Evolutionary conservation across 2,329 filamentous ascomycete species (phyloP).

Genomic region (Truncatella angustata): DNA sequence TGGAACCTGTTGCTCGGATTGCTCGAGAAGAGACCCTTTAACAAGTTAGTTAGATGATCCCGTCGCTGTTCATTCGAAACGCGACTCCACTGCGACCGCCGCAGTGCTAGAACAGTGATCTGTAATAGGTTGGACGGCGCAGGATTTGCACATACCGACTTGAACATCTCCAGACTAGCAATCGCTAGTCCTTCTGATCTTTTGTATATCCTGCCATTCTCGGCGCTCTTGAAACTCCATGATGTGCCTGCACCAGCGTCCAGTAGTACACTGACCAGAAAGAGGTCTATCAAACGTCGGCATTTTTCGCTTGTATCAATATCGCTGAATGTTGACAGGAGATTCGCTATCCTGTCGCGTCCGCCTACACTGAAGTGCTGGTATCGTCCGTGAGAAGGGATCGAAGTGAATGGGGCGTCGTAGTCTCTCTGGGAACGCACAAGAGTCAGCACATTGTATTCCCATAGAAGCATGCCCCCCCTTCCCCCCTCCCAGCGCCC

Average conservation of each 20-base stretch:
- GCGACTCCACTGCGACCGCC: too few species aligned
- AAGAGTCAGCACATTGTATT: too few species aligned
- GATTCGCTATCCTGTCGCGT: slow-evolving; percentile 55
- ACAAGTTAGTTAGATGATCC: slow-evolving; percentile 1
- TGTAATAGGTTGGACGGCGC: too few species aligned
- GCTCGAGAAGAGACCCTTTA: slow-evolving; percentile 78
- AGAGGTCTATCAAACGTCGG: slow-evolving; percentile 73
- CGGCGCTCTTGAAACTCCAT: slow-evolving; percentile 88
- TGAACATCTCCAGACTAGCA: slow-evolving; percentile 85
- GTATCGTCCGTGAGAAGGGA: slow-evolving; percentile 84
- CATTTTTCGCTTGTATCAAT: slow-evolving; percentile 73
- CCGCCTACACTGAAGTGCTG: slow-evolving; percentile 84
- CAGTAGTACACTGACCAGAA: slow-evolving; percentile 75
- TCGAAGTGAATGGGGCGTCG: slow-evolving; percentile 47
- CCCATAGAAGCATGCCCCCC: too few species aligned
- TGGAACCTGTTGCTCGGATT: slow-evolving; percentile 78
- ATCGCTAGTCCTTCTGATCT: slow-evolving; percentile 42
- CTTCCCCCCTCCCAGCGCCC: too few species aligned
- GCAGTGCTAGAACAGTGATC: too few species aligned
- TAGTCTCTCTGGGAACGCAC: slow-evolving; percentile 26
- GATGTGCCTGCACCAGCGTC: slow-evolving; percentile 86
- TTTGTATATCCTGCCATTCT: slow-evolving; percentile 14
- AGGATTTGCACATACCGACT: slow-evolving; percentile 47
- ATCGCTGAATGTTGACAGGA: slow-evolving; percentile 35
- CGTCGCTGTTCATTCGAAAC: too few species aligned